Percentiles rank a stretch among this genome's conserved stretches.
These are phyloP conservation scores for Cucurbita moschata DNA, from an alignment of 306 rosid species.

Conservation along the genomic window DNA sequence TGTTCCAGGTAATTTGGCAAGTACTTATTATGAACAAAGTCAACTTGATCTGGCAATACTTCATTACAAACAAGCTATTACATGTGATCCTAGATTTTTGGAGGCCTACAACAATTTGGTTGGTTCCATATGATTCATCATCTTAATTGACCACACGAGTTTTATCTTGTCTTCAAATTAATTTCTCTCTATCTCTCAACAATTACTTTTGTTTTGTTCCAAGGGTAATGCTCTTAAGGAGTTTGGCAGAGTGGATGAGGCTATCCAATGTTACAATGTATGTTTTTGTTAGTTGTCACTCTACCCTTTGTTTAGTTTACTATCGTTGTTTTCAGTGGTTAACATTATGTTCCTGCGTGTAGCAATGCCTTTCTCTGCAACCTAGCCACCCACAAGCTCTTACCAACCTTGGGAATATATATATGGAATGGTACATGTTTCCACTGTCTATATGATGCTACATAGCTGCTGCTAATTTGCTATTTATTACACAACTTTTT, in stretches of 20 bases:
- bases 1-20: conserved; percentile 74
- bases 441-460: neutral
- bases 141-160: neutral
- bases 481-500: neutral
- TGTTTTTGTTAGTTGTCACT: conserved; percentile 12
- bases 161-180: neutral
- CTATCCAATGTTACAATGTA: conserved; percentile 90
- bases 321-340: conserved; percentile 6
- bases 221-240: conserved; percentile 97
- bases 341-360: conserved; percentile 16
- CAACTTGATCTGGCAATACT: conserved; percentile 85
- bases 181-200: neutral
- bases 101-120: conserved; percentile 99
- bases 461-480: neutral
- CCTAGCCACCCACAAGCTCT: conserved; percentile 95
- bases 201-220: neutral
- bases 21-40: conserved; percentile 84
- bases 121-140: conserved; percentile 15
- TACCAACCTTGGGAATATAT: conserved; percentile 92
- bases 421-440: conserved; percentile 78
- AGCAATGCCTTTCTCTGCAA: conserved; percentile 92
- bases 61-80: conserved; percentile 89
- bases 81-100: conserved; percentile 83
- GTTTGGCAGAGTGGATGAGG: conserved; percentile 85
- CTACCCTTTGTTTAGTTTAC: neutral